Percentiles rank a stretch among this genome's conserved stretches.
phyloP scores from a whole-genome alignment of 306 rosid species.

The Rosa chinensis region DNA sequence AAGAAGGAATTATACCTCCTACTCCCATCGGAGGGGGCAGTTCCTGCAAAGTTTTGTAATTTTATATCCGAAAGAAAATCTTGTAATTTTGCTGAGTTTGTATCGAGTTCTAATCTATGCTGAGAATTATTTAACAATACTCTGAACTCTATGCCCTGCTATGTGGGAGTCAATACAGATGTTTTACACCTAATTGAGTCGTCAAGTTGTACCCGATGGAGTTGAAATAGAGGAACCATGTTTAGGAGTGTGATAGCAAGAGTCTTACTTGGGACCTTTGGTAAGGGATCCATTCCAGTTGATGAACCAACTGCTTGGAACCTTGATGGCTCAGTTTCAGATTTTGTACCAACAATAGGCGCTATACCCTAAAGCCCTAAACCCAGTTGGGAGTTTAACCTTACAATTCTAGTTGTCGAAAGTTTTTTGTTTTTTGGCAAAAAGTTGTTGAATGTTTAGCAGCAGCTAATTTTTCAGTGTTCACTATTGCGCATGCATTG shows the following conservation, averaged over 20 bases:
- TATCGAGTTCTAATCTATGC: background rate
- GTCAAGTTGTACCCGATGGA: background rate
- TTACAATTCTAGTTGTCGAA: background rate
- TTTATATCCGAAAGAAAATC: background rate
- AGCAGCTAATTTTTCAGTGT: background rate
- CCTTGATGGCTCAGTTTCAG: background rate
- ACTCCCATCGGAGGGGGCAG: background rate
- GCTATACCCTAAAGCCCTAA: background rate
- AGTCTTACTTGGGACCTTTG: background rate
- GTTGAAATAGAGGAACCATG: too few relatives aligned
- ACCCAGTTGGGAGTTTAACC: background rate
- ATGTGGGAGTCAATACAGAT: background rate
- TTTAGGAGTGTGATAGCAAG: background rate
- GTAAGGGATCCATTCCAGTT: background rate
- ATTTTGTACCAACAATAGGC: background rate
- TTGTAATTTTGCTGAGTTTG: background rate
- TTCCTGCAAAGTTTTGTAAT: constrained; percentile 4
- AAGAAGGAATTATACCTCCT: background rate
- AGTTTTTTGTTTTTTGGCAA: too few relatives aligned
- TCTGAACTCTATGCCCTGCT: background rate
- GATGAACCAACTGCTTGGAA: background rate
- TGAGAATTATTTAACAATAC: background rate
- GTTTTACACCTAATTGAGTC: background rate
- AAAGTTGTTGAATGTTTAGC: background rate
- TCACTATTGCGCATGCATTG: too few relatives aligned